Conservation (phyloP, 169 alveolate genomes). For the Toxoplasma gondii region DNA sequence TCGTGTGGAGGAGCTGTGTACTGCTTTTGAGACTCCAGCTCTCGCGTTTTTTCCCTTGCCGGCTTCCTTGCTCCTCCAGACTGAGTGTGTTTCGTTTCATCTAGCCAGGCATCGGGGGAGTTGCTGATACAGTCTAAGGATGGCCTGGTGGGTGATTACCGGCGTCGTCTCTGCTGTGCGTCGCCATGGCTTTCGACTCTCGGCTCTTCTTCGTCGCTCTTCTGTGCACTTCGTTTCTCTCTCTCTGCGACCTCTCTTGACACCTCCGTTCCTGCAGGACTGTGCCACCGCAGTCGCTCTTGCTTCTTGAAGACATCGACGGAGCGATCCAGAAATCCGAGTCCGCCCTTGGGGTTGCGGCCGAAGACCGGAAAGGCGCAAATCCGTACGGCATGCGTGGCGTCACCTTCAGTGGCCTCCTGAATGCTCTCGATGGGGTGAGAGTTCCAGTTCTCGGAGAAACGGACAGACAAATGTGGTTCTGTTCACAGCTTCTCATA, state of each 20-base stretch:
- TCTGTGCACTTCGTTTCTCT: not conserved
- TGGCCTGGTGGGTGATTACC: too few species aligned
- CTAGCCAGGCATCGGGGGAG: too few species aligned
- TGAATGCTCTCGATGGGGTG: conserved; percentile 86
- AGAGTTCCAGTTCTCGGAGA: not conserved
- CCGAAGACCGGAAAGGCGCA: not conserved
- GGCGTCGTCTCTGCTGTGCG: too few species aligned
- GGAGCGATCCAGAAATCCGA: conserved; percentile 57
- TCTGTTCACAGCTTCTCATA: too few species aligned
- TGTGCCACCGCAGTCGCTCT: conserved; percentile 64
- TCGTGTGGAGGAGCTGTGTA: too few species aligned
- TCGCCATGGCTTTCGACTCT: too few species aligned
- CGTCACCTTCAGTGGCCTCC: conserved; percentile 84
- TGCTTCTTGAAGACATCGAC: conserved; percentile 72
- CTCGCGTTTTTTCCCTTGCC: too few species aligned
- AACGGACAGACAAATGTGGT: not conserved
- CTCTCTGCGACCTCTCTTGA: not conserved
- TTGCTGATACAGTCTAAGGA: too few species aligned
- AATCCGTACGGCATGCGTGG: conserved; percentile 72
- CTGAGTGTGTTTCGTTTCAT: too few species aligned
- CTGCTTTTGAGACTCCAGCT: too few species aligned
- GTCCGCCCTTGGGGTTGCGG: not conserved
- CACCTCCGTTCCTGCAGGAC: conserved; percentile 46
- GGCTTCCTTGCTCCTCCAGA: too few species aligned
- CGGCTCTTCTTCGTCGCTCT: too few species aligned